Evolutionary conservation across 805 yeast genomes (phyloP), one percentile per base, ranked within the genome.

Genomic region (Saccharomycopsis sp.): DNA sequence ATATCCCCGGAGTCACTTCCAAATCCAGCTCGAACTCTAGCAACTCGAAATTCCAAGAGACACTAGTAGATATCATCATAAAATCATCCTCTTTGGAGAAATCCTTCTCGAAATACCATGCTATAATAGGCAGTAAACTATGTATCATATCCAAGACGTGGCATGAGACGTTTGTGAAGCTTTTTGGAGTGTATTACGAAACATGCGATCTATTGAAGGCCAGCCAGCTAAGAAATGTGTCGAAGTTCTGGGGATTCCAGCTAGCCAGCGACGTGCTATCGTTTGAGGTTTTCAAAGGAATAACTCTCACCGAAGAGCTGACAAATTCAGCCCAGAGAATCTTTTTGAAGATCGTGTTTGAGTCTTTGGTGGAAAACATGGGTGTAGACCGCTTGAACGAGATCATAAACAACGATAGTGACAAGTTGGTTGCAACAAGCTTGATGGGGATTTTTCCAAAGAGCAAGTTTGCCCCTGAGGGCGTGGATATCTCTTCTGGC

Each of bases 241-340:
- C 95, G 2, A 84, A 83, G 55, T 80, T 91, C 63, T 91, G 91
- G 82, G 99, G 97, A 1, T 94, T 88, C 66, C 66, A 89, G 64
- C 73, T 92, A 50, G 85, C 92, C 0, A 73, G 84, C 2, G 92
- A 87, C 64, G 80, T 78, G 24, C 64, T 92, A 53, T 80, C 83
- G 1, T 84, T 95, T 79, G 80, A 78, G 59, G 76, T 79, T 0
- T 75, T 91, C 64, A 72, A 76, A 14, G 70, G 71, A 1, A 75
- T 91, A 1, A 73, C 72, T 9, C 71, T 94, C 57, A 85, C 86
- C 4, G 96, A 89, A 64, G 76, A 72, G 0, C 85, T 82, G 3
- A 85, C 97, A 0, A 87, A 82, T n/a, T 80, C 97, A 0, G 83
- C 97, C 1, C 63, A 83, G 21, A 76, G 99, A 68, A 87, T 94